Conservation (phyloP, 2,329 filamentous ascomycete species). For the Myriosclerotinia scirpicola region DNA sequence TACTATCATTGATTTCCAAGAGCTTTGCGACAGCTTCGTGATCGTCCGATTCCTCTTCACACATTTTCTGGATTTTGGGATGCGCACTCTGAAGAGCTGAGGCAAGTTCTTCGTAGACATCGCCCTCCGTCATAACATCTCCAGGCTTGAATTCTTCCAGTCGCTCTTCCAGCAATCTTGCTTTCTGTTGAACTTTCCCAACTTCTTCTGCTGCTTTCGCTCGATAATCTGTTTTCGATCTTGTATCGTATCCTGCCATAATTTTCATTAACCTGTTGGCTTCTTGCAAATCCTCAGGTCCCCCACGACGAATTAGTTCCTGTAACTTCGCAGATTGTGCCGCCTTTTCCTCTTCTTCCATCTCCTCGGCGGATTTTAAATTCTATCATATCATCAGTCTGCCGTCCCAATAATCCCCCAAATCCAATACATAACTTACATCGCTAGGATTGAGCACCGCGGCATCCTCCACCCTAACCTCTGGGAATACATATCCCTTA, state of each 20-base stretch:
- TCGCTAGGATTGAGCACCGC: constrained; percentile 96
- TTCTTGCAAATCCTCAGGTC: constrained; percentile 91
- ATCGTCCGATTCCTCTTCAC: constrained; percentile 96
- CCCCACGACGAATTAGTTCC: constrained; percentile 88
- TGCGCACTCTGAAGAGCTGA: constrained; percentile 88
- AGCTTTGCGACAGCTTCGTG: constrained; percentile 93
- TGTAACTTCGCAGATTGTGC: constrained; percentile 98
- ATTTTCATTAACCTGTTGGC: constrained; percentile 98
- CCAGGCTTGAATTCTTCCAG: constrained; percentile 80
- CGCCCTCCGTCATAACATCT: constrained; percentile 69
- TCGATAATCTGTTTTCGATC: constrained; percentile 94
- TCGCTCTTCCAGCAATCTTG: constrained; percentile 87
- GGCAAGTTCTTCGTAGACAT: constrained; percentile 80
- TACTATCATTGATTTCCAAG: constrained; percentile 97
- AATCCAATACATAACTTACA: constrained; percentile 55
- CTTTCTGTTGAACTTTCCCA: constrained; percentile 92
- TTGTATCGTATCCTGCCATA: constrained; percentile 96
- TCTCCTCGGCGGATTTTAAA: constrained; percentile 93
- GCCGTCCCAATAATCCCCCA: constrained; percentile 5
- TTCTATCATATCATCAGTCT: constrained; percentile 58
- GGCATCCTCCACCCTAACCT: constrained; percentile 88
- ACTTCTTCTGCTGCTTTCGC: constrained; percentile 97
- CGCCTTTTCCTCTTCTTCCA: constrained; percentile 94
- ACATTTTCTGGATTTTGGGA: constrained; percentile 99
- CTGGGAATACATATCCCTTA: constrained; percentile 95